Percentiles rank a stretch among this genome's conserved stretches.
Conservation (phyloP, 352 stramenopile genomes). For the Thalassiosira mediterranea region DNA sequence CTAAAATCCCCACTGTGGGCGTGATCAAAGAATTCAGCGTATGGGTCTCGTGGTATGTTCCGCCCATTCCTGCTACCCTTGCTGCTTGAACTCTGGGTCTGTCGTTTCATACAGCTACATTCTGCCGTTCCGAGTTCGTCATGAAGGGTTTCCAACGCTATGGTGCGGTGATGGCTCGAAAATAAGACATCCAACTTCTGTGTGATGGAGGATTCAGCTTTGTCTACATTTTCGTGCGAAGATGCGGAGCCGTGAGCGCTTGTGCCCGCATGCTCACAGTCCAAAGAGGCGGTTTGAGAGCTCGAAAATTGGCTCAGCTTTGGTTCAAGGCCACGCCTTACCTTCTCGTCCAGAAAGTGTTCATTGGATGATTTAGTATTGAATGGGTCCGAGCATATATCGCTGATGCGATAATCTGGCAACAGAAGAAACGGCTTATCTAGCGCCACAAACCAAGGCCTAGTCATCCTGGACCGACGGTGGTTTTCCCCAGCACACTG, state of each 20-base stretch:
- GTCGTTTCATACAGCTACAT: conserved; percentile 19
- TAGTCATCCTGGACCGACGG: not conserved
- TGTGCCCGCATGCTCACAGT: not conserved
- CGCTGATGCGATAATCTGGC: conserved; percentile 42
- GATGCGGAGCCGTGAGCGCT: conserved; percentile 5
- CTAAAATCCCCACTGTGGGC: conserved; percentile 9
- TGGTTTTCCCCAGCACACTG: conserved; percentile 35
- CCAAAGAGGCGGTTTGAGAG: not conserved
- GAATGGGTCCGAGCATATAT: conserved; percentile 35
- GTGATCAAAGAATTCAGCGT: conserved; percentile 84
- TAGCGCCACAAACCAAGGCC: conserved; percentile 39
- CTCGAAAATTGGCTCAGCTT: conserved; percentile 14
- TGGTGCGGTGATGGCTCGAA: conserved; percentile 27
- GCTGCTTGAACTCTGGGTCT: not conserved
- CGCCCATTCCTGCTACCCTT: conserved; percentile 18
- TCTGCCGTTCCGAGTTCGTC: no score
- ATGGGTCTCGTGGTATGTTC: conserved; percentile 61
- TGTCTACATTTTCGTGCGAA: conserved; percentile 6
- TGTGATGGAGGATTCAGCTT: not conserved
- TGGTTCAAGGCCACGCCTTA: conserved; percentile 27
- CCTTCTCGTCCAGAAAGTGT: conserved; percentile 34
- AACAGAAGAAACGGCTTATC: conserved; percentile 25
- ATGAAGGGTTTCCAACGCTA: no score
- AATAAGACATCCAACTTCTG: conserved; percentile 31
- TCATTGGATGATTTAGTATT: conserved; percentile 36